Evolutionary conservation across 495 filamentous ascomycete species (phyloP).

Genomic region (Neurospora africana): DNA sequence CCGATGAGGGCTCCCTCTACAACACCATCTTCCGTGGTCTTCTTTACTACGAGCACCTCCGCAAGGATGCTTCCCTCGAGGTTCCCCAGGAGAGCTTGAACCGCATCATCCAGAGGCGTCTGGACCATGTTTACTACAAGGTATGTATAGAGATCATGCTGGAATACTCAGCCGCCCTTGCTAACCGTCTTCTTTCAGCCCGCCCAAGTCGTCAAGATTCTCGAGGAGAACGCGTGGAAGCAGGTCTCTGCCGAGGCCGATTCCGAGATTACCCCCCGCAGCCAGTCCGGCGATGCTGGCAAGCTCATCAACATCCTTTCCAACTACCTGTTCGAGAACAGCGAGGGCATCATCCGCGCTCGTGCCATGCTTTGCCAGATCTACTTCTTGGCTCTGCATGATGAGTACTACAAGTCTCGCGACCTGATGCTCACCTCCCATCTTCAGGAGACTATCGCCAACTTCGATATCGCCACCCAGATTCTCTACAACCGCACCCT

Average conservation of each 20-base stretch:
- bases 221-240: conserved; percentile 90
- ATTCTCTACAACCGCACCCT: conserved; percentile 98
- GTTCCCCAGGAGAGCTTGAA: conserved; percentile 73
- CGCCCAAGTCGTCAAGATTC: conserved; percentile 78
- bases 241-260: conserved; percentile 59
- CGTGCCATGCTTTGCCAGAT: conserved; percentile 97
- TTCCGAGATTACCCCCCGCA: conserved; percentile 70
- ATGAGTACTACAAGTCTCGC: conserved; percentile 92
- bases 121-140: conserved; percentile 99
- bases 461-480: conserved; percentile 91
- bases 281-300: conserved; percentile 49
- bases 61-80: conserved; percentile 59
- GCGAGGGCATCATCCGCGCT: conserved; percentile 89
- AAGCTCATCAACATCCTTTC: conserved; percentile 77
- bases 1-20: conserved; percentile 87
- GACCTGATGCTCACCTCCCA: conserved; percentile 99
- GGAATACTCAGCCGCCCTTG: not conserved
- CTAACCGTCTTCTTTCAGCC: conserved; percentile 44
- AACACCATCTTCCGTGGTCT: conserved; percentile 77
- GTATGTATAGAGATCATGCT: conserved; percentile 28
- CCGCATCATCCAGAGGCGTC: conserved; percentile 79
- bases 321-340: conserved; percentile 88
- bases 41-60: conserved; percentile 75
- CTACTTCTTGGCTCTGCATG: conserved; percentile 93
- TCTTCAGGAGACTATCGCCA: conserved; percentile 87